These are phyloP conservation scores for Plectosphaerella plurivora DNA, from an alignment of 2,329 filamentous ascomycete genomes.

Conservation along the genomic window DNA sequence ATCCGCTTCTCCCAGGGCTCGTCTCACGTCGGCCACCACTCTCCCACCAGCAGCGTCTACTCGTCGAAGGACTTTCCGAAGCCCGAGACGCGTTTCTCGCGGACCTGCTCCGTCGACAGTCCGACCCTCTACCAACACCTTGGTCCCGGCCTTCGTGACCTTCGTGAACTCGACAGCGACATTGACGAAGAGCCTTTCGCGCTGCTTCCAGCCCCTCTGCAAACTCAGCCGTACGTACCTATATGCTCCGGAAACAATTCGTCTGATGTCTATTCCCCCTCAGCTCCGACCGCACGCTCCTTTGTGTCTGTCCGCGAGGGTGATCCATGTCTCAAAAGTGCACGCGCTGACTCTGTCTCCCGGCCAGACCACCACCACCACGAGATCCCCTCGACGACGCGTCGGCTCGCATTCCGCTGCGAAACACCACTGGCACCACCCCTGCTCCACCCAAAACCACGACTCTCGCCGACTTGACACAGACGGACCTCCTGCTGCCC, in stretches of 20 bases:
- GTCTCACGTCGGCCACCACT: slow-evolving; percentile 26
- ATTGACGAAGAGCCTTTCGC: background rate
- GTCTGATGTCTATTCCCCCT: background rate
- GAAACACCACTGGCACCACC: slow-evolving; percentile 34
- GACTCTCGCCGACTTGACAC: slow-evolving; percentile 34
- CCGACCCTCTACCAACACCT: slow-evolving; percentile 60
- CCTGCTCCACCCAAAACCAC: slow-evolving; percentile 39
- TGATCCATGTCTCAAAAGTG: background rate
- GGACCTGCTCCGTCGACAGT: slow-evolving; percentile 53
- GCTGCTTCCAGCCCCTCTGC: background rate
- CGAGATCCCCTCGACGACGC: slow-evolving; percentile 9
- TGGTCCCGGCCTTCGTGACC: slow-evolving; percentile 8
- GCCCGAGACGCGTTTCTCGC: slow-evolving; percentile 50
- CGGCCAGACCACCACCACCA: slow-evolving; percentile 15
- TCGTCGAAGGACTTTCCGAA: slow-evolving; percentile 36
- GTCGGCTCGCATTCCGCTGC: slow-evolving; percentile 20
- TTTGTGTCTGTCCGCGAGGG: background rate
- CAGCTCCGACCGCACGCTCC: background rate
- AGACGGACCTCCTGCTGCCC: slow-evolving; percentile 32
- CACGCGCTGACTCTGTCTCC: slow-evolving; percentile 17
- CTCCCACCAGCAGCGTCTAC: slow-evolving; percentile 18
- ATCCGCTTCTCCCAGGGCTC: slow-evolving; percentile 27
- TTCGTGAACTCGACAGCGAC: background rate
- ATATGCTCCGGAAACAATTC: background rate
- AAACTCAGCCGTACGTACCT: background rate